A percentile compares a stretch with the other conserved stretches of the same genome.
phyloP scores from a whole-genome alignment of 2,329 filamentous ascomycete genomes.

The Orbilia oligospora region DNA sequence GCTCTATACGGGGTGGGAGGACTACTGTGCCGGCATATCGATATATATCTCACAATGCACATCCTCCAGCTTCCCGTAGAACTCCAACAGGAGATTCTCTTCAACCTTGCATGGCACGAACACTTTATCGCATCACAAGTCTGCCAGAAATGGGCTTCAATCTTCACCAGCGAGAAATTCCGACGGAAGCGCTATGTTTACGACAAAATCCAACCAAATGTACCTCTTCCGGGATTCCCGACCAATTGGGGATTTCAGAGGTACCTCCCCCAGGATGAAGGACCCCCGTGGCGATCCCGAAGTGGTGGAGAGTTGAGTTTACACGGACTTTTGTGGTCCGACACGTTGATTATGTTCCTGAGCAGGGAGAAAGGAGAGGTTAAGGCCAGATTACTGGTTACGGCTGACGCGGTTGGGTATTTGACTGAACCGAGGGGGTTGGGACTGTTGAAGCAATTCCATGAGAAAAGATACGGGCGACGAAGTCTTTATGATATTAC shows the following conservation, averaged over 20 bases:
- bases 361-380: slow-evolving; percentile 4
- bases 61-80: slow-evolving; percentile 36
- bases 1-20: not conserved
- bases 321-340: slow-evolving; percentile 35
- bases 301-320: slow-evolving; percentile 36
- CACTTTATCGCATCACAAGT: slow-evolving; percentile 41
- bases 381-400: slow-evolving; percentile 6
- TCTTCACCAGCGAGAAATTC: slow-evolving; percentile 24
- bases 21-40: too few relatives aligned
- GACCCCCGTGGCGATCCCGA: slow-evolving; percentile 33
- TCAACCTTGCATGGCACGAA: slow-evolving; percentile 33
- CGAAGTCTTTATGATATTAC: slow-evolving; percentile 40
- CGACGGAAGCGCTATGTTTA: slow-evolving; percentile 45
- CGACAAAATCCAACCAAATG: slow-evolving; percentile 27
- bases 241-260: slow-evolving; percentile 24
- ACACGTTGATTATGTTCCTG: slow-evolving; percentile 25
- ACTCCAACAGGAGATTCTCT: slow-evolving; percentile 38
- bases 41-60: not conserved
- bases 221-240: not conserved
- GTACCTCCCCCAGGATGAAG: slow-evolving; percentile 38
- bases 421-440: not conserved
- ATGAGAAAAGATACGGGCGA: slow-evolving; percentile 34
- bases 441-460: slow-evolving; percentile 27
- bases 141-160: slow-evolving; percentile 31
- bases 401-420: not conserved